Base-by-base conservation (phyloP, 306 rosid genomes). In the Ormosia emarginata region DNA sequence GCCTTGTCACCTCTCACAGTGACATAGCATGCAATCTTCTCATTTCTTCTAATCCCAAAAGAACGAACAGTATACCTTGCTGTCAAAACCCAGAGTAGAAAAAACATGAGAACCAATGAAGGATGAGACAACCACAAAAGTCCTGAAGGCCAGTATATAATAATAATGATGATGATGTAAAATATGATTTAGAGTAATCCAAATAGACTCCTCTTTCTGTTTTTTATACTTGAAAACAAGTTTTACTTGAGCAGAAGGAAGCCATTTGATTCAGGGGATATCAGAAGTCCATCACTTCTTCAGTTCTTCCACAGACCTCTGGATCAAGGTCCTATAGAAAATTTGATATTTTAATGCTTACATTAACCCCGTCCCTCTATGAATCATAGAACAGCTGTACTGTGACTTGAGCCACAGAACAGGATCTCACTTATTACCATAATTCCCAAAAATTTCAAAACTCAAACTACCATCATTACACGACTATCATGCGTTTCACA, bases 1-100 rank as follows among this genome's bases (percentile, higher is more conserved):
- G 98, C 98, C 86, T 94, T 94, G 12, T 94, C 98, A 13, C 97
- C 97, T 82, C 95, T 89, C 5, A 90, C 97, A 72, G 95, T 94
- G 34, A 94, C 98, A 71, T 94, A 86, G 90, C 98, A 94, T 0
- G 97, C 98, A 82, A 94, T 94, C 89, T 94, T 94, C 61, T 94
- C 98, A 79, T 94, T 94, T 68, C 94, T 84, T 61, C 97, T 89
- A 57, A 94, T 94, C 7, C 97, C 98, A 61, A 92, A 94, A 17
- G 94, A 90, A 6, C 97, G 74, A 2, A 94, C 94, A 76, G 97
- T 94, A 87, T 92, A 94, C 82, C 95, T 85, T 0, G 98, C 97
- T 94, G 81, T 74, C 30, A 77, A 56, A 47, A 74, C 64, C 52
- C 34, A 34, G 65, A 53, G 15, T 14, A 30, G 3, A 15, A 46